Evolutionary conservation across 176 grass and related monocot genomes (phyloP), one percentile per base, ranked within the genome.

Genomic region (Oryza coarctata): DNA sequence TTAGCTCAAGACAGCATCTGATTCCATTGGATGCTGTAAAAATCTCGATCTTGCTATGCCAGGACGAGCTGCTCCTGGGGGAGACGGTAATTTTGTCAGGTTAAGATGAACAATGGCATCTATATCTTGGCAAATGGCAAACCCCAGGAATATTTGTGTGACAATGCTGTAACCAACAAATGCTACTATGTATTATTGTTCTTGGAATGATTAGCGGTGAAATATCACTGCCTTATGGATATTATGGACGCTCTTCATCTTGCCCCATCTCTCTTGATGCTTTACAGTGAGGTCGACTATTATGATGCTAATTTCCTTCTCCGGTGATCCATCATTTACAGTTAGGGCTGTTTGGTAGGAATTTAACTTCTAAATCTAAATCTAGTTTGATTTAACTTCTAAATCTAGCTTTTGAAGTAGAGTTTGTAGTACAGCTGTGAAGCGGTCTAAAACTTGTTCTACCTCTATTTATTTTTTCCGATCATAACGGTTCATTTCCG

Each of bases 111-210:
- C 71, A 68, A 76, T 58, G 45, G 0, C 55, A 15, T 85, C 63
- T 73, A 44, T 73, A 66, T 65, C 73, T 72, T 82, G 57, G 65
- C 79, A 73, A 32, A 25, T 82, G 55, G 65, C 79, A 67, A 31
- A 25, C 49, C 22, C 39, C 57, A 32, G 50, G 71, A 85, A 55
- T 65, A 32, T 85, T 55, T 69, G 70, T 41, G 33, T 62, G 15
- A 68, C 61, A 38, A 45, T 69, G 30, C 13, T 81, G 64, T 85
- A 71, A 65, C 34, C 64, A 76, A 85, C 31, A 76, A 85, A n/a
- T n/a, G n/a, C 40, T 89, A 65, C 17, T 72, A 58, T 86, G 78
- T 85, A 89, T 41, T 80, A 41, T 62, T 68, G 69, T 68, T 68
- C 10, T 65, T 60, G 65, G 65, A 34, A 82, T 82, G 82, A 60